phyloP scores from a whole-genome alignment of 345 rosid genomes.

The Citropsis articulata region DNA sequence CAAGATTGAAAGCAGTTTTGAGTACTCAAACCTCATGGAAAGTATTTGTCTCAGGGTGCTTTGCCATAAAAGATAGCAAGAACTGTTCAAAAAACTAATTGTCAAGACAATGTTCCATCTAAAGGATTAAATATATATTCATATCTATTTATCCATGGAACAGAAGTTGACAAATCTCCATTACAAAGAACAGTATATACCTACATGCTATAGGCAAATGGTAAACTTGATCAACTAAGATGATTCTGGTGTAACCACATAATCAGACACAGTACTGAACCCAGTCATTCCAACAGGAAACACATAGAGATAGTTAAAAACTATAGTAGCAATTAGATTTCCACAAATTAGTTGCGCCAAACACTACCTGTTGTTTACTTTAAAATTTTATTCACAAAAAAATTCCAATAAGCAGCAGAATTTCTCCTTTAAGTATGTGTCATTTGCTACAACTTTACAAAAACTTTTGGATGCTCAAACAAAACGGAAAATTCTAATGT shows the following conservation, averaged over 20 bases:
- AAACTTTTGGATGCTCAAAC: too few relatives aligned
- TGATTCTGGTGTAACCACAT: not conserved
- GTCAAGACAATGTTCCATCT: not conserved
- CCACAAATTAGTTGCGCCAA: not conserved
- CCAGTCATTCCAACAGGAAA: not conserved
- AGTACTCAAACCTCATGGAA: not conserved
- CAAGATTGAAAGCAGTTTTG: not conserved
- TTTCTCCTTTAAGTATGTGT: too few relatives aligned
- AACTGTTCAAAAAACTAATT: slow-evolving; percentile 29
- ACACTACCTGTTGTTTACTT: not conserved
- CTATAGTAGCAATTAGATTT: not conserved
- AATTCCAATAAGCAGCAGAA: too few relatives aligned
- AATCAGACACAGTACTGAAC: not conserved
- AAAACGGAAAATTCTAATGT: too few relatives aligned
- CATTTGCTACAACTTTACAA: too few relatives aligned
- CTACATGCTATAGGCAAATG: not conserved
- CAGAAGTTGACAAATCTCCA: not conserved
- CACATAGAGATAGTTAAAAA: not conserved
- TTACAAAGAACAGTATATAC: not conserved
- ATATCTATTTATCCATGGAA: not conserved
- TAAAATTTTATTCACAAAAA: not conserved
- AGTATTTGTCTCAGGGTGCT: not conserved
- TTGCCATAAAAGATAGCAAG: slow-evolving; percentile 10
- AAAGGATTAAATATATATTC: not conserved
- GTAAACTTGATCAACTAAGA: not conserved